These are phyloP conservation scores for Skeletonema grethae DNA, from an alignment of 108 stramenopile genomes.

Conservation along the genomic window DNA sequence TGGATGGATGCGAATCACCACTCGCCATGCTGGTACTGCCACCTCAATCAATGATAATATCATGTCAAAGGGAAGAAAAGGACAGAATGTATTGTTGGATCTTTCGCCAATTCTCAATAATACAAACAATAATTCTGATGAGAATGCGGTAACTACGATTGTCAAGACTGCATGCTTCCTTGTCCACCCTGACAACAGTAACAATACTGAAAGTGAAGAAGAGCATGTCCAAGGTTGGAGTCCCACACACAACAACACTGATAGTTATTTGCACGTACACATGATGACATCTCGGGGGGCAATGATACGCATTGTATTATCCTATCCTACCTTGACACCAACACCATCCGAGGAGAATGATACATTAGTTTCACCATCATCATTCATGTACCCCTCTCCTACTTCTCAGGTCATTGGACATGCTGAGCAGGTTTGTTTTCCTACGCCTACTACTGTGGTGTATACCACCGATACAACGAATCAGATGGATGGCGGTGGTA, in stretches of 20 bases:
- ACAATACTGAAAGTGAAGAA: neutral
- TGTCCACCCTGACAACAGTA: neutral
- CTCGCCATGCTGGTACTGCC: neutral
- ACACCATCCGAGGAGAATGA: neutral
- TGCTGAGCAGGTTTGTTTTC: slow-evolving; percentile 34
- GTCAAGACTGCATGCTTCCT: neutral
- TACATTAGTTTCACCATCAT: neutral
- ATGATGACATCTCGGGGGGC: slow-evolving; percentile 9
- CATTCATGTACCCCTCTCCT: slow-evolving; percentile 2
- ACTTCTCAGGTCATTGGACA: neutral
- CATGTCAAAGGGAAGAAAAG: neutral
- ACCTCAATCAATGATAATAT: neutral
- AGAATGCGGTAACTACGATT: neutral
- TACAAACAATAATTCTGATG: neutral
- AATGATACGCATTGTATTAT: slow-evolving; percentile 3
- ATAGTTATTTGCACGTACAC: neutral
- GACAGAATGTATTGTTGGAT: neutral
- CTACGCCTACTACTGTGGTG: slow-evolving; percentile 29
- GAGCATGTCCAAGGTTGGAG: neutral
- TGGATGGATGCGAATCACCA: slow-evolving; percentile 9
- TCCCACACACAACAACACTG: neutral
- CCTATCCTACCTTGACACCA: slow-evolving; percentile 9
- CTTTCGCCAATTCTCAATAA: neutral
- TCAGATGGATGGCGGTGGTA: neutral
- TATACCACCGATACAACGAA: slow-evolving; percentile 34